phyloP scores from a whole-genome alignment of 305 asterid species.

The Vinca major region DNA sequence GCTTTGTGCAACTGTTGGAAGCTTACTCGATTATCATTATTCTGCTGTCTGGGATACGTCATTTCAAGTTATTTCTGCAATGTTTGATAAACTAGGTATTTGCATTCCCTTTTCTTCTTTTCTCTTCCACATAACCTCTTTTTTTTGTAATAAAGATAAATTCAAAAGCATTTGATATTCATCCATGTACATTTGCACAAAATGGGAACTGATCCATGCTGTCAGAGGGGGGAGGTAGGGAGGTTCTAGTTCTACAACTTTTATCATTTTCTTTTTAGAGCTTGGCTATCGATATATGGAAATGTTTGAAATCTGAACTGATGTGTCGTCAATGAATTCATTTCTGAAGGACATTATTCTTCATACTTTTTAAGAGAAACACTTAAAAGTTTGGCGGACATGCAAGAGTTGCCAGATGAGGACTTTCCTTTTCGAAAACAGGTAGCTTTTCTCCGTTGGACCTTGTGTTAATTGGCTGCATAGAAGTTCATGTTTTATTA shows the following conservation, averaged over 20 bases:
- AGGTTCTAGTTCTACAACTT: neutral
- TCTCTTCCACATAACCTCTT: neutral
- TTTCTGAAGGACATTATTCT: conserved; percentile 52
- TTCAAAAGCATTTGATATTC: neutral
- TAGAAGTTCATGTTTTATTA: neutral
- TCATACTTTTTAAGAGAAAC: conserved; percentile 48
- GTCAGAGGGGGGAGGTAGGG: neutral
- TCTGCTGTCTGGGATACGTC: conserved; percentile 75
- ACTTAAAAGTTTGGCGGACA: conserved; percentile 56
- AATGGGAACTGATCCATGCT: neutral
- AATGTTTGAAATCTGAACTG: conserved; percentile 5
- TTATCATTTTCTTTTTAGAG: neutral
- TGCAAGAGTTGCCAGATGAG: conserved; percentile 72
- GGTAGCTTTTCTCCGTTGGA: conserved; percentile 31
- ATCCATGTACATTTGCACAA: neutral
- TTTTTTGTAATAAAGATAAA: neutral
- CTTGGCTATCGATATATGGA: neutral
- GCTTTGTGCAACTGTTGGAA: conserved; percentile 63
- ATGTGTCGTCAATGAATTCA: neutral
- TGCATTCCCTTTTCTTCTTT: conserved; percentile 6
- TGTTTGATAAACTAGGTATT: conserved; percentile 83
- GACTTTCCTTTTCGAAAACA: conserved; percentile 68
- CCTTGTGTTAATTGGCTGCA: neutral
- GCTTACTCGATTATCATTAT: conserved; percentile 68
- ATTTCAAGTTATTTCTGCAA: conserved; percentile 67